Evolutionary conservation across 2,329 filamentous ascomycete genomes (phyloP).

Genomic region (Xylaria sp.): DNA sequence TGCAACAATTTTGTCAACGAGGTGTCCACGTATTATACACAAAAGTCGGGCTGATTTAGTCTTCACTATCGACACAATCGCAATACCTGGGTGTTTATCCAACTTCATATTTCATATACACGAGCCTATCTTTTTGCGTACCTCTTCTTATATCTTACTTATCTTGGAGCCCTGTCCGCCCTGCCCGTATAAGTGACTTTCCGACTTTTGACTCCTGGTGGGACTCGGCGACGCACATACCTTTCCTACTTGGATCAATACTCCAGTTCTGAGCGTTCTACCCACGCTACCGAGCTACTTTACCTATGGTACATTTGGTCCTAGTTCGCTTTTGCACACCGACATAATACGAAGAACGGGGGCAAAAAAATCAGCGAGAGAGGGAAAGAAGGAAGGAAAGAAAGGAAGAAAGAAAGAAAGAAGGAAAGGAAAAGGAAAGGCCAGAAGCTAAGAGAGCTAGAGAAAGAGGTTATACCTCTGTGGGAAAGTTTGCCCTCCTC

Average conservation of each 20-base stretch:
- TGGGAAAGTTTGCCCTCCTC: constrained; percentile 16
- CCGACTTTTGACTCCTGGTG: constrained; percentile 5
- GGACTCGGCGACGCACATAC: constrained; percentile 21
- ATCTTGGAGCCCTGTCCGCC: neutral
- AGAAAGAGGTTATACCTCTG: constrained; percentile 25
- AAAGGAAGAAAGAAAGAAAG: constrained; percentile 7
- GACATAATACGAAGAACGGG: constrained; percentile 13
- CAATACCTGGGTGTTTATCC: constrained; percentile 1
- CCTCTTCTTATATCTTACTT: neutral
- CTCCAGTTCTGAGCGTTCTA: constrained; percentile 6
- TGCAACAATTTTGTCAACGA: constrained; percentile 8
- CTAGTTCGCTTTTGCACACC: constrained; percentile 32
- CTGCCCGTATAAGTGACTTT: neutral
- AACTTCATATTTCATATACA: neutral
- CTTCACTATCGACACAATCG: neutral
- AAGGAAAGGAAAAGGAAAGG: constrained; percentile 3
- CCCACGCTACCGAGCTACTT: neutral
- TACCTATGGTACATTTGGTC: neutral
- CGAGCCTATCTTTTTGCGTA: neutral
- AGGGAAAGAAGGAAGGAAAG: neutral
- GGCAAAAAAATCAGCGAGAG: neutral
- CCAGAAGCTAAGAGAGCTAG: constrained; percentile 13
- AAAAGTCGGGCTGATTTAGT: neutral
- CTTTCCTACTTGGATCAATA: constrained; percentile 13
- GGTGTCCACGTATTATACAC: neutral